These are phyloP conservation scores for Leucosporidium yakuticum DNA, from an alignment of 768 basidiomycete genomes.

Conservation along the genomic window DNA sequence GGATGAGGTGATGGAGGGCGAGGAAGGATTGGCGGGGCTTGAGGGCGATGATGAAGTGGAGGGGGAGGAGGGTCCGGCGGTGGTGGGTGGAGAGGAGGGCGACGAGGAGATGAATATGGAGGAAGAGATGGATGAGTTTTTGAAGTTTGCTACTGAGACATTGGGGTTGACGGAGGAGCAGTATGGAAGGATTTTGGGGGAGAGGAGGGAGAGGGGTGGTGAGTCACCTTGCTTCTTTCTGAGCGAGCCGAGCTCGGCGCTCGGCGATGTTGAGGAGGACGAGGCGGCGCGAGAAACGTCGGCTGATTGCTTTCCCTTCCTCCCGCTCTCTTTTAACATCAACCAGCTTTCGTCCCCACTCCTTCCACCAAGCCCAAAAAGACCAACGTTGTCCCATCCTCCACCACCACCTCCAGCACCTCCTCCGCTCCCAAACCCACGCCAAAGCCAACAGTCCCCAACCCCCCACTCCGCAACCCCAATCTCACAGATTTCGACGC, in stretches of 20 bases:
- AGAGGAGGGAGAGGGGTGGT: conserved; percentile 78
- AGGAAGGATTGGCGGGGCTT: conserved; percentile 35
- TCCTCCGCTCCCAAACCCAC: background rate
- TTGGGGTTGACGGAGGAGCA: conserved; percentile 83
- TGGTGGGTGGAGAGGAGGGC: conserved; percentile 55
- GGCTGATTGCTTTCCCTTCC: background rate
- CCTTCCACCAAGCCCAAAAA: conserved; percentile 22
- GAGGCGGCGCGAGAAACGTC: too few relatives aligned
- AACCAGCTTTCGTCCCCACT: conserved; percentile 41
- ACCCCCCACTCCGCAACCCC: conserved; percentile 49
- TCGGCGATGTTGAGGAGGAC: too few relatives aligned
- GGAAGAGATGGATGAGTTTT: conserved; percentile 87
- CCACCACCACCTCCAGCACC: background rate
- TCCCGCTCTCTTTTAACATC: too few relatives aligned
- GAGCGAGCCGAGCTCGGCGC: too few relatives aligned
- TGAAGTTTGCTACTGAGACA: conserved; percentile 88
- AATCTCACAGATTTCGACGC: conserved; percentile 87
- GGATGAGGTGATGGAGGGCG: conserved; percentile 24
- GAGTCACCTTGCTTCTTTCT: too few relatives aligned
- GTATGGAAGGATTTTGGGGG: conserved; percentile 77
- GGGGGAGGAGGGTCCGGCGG: conserved; percentile 64
- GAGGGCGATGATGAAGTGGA: conserved; percentile 66
- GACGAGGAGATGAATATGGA: conserved; percentile 78
- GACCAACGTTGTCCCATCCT: conserved; percentile 21
- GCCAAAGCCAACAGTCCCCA: background rate